These are phyloP conservation scores for Ambrosia hybrid DNA, from an alignment of 140 eudicot species.

Conservation along the genomic window DNA sequence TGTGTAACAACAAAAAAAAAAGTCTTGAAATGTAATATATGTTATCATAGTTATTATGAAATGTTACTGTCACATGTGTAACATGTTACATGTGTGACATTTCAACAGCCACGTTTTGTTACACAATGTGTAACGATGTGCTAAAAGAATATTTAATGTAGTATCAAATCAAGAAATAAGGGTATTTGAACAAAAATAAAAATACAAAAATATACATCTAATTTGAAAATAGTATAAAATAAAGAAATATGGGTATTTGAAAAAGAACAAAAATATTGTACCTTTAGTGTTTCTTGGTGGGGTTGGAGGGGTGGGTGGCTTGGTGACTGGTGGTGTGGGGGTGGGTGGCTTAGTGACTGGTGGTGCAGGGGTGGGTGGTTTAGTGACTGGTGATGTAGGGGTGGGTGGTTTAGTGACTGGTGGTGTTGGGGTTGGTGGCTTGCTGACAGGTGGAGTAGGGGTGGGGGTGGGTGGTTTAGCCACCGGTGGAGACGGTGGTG, in stretches of 20 bases:
- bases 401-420: conserved; percentile 16
- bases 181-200: neutral
- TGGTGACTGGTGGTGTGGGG: conserved; percentile 29
- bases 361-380: conserved; percentile 38
- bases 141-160: too few species aligned
- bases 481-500: conserved; percentile 30
- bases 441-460: conserved; percentile 41
- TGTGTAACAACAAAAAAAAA: too few species aligned
- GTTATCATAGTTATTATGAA: too few species aligned
- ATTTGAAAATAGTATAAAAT: neutral
- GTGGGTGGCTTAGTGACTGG: conserved; percentile 33
- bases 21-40: too few species aligned
- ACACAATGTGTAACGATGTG: too few species aligned
- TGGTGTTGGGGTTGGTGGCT: conserved; percentile 42
- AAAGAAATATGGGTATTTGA: neutral
- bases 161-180: neutral
- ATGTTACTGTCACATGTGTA: too few species aligned
- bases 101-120: too few species aligned
- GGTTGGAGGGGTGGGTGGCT: conserved; percentile 39
- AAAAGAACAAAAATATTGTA: neutral
- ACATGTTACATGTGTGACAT: too few species aligned
- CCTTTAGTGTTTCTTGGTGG: conserved; percentile 57
- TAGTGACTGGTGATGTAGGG: neutral
- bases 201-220: neutral
- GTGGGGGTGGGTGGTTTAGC: conserved; percentile 28